Evolutionary conservation across 179 eudicot genomes (phyloP).

Genomic region (Sideroxylon spinosum): DNA sequence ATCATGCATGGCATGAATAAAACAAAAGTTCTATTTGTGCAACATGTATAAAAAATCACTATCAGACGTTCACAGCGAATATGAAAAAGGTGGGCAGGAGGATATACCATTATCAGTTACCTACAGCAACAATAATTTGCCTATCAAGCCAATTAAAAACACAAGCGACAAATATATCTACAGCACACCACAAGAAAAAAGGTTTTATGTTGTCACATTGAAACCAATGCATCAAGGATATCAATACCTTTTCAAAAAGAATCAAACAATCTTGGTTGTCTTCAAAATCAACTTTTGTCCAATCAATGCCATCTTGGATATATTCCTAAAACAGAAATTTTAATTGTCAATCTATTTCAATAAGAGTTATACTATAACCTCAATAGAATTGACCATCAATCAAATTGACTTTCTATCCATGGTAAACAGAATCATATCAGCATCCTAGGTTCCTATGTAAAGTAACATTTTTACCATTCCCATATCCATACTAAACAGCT

Average conservation of each 20-base stretch:
- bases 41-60: neutral
- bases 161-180: neutral
- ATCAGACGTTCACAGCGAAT: neutral
- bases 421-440: neutral
- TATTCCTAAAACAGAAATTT: constrained; percentile 64
- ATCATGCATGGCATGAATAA: neutral
- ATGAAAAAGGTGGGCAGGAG: neutral
- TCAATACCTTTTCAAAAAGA: constrained; percentile 89
- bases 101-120: neutral
- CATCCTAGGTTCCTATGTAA: neutral
- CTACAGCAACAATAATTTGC: neutral
- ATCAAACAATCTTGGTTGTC: constrained; percentile 96
- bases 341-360: neutral
- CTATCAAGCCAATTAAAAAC: neutral
- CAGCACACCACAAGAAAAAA: neutral
- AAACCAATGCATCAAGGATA: constrained; percentile 5
- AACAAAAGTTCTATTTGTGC: neutral
- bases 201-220: constrained; percentile 3
- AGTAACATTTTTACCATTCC: neutral
- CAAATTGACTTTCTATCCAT: neutral
- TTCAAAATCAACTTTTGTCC: constrained; percentile 96
- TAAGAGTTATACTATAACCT: neutral
- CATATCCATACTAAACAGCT: neutral
- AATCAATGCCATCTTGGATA: constrained; percentile 98
- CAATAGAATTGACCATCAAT: neutral